Percentiles rank a stretch among this genome's conserved stretches.
Conservation (phyloP, 1,284 basidiomycete genomes). For the Lentinus polychrous region DNA sequence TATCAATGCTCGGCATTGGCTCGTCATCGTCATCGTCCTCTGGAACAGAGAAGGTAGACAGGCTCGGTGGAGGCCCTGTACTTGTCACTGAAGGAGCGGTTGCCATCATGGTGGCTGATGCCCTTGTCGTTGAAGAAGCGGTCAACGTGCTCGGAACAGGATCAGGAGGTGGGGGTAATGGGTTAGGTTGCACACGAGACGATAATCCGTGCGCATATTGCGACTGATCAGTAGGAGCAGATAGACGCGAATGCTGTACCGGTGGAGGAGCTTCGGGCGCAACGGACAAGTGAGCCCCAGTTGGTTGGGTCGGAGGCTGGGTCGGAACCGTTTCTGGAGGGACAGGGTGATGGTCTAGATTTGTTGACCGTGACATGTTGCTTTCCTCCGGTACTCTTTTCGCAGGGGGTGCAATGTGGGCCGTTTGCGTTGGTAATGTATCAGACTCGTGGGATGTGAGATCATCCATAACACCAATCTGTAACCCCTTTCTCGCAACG, state of each 20-base stretch:
- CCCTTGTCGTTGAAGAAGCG: not conserved
- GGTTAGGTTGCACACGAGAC: not conserved
- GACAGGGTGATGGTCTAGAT: not conserved
- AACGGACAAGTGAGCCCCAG: not conserved
- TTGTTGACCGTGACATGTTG: not conserved
- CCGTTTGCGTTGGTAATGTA: not conserved
- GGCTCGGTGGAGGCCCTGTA: slow-evolving; percentile 8
- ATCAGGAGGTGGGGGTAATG: not conserved
- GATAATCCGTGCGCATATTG: not conserved
- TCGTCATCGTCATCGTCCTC: slow-evolving; percentile 49
- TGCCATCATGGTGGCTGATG: not conserved
- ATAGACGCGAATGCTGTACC: no score
- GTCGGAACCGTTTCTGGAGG: not conserved
- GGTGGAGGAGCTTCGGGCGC: not conserved
- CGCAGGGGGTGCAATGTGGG: not conserved
- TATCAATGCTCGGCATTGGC: slow-evolving; percentile 45
- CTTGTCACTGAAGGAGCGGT: not conserved
- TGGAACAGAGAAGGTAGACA: slow-evolving; percentile 19
- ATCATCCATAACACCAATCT: slow-evolving; percentile 19
- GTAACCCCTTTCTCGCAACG: slow-evolving; percentile 36
- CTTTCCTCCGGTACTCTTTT: not conserved
- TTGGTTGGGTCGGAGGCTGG: not conserved
- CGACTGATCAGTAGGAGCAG: not conserved
- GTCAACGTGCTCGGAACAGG: not conserved
- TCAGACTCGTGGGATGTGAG: not conserved